These are phyloP conservation scores for Tricholoma hemisulphureum DNA, from an alignment of 768 basidiomycete genomes.

Conservation along the genomic window DNA sequence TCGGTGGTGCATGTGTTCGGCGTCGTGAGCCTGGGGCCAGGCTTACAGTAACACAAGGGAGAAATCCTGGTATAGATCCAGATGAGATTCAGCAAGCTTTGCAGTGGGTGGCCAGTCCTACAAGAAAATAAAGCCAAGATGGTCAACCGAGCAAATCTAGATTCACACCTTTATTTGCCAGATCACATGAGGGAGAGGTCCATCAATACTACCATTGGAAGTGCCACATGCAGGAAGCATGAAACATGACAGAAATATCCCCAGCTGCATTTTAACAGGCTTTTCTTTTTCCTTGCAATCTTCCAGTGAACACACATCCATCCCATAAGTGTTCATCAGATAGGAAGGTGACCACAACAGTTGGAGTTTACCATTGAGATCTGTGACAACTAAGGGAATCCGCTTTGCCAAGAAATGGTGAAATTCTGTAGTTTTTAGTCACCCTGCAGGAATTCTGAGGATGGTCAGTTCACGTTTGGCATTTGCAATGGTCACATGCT, in stretches of 20 bases:
- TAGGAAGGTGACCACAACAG: not conserved
- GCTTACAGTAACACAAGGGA: conserved; percentile 62
- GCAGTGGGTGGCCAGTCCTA: conserved; percentile 92
- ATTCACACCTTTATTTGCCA: not conserved
- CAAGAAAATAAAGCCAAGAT: not conserved
- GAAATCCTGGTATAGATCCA: conserved; percentile 83
- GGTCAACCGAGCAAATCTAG: not conserved
- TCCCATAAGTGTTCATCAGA: not conserved
- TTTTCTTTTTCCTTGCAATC: not conserved
- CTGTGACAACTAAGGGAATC: not conserved
- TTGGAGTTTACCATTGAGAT: not conserved
- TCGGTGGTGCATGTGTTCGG: too few species aligned
- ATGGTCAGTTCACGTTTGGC: not conserved
- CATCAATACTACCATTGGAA: not conserved
- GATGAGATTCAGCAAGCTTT: conserved; percentile 80
- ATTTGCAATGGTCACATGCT: not conserved
- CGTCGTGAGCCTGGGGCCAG: too few species aligned
- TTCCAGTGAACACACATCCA: not conserved
- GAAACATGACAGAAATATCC: not conserved
- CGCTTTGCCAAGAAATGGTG: not conserved
- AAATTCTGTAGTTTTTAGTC: not conserved
- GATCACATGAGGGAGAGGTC: not conserved
- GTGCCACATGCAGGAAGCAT: not conserved
- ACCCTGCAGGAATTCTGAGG: not conserved
- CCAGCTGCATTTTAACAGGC: not conserved